Percentiles rank a stretch among this genome's conserved stretches.
Evolutionary conservation across 805 yeast species (phyloP).

Genomic region (Nematodospora valgi): DNA sequence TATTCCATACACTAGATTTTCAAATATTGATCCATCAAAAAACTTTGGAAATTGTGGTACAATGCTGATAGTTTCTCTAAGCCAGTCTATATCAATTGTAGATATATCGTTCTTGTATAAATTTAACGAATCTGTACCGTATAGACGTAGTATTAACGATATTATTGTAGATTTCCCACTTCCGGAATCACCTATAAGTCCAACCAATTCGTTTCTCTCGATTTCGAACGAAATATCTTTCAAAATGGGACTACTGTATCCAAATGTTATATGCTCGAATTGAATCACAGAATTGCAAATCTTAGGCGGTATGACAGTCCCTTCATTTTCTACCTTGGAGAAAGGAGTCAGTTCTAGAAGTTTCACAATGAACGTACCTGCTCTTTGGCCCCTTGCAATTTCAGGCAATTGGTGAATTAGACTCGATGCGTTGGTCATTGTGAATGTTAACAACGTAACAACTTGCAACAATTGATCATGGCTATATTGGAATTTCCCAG

Average conservation of each 20-base stretch:
- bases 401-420: conserved; percentile 71
- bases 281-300: conserved; percentile 21
- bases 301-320: conserved; percentile 25
- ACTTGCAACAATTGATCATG: conserved; percentile 63
- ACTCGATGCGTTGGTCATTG: conserved; percentile 60
- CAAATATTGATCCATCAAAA: conserved; percentile 69
- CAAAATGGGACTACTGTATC: conserved; percentile 39
- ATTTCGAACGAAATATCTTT: conserved; percentile 43
- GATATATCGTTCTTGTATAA: conserved; percentile 48
- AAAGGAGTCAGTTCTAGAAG: conserved; percentile 30
- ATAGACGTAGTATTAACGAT: conserved; percentile 53
- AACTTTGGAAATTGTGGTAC: conserved; percentile 76
- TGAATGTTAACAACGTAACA: conserved; percentile 67
- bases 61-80: conserved; percentile 56
- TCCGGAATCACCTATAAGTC: conserved; percentile 84
- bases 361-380: conserved; percentile 49
- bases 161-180: conserved; percentile 84
- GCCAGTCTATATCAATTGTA: conserved; percentile 39
- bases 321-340: conserved; percentile 31
- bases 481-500: conserved; percentile 54
- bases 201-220: conserved; percentile 48
- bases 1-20: conserved; percentile 67
- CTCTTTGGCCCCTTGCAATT: conserved; percentile 74
- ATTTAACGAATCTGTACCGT: conserved; percentile 23
- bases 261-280: conserved; percentile 47